Evolutionary conservation across 257 asterid genomes (phyloP), one percentile per base, ranked within the genome.

Genomic region (Nyctanthes arbortristis): DNA sequence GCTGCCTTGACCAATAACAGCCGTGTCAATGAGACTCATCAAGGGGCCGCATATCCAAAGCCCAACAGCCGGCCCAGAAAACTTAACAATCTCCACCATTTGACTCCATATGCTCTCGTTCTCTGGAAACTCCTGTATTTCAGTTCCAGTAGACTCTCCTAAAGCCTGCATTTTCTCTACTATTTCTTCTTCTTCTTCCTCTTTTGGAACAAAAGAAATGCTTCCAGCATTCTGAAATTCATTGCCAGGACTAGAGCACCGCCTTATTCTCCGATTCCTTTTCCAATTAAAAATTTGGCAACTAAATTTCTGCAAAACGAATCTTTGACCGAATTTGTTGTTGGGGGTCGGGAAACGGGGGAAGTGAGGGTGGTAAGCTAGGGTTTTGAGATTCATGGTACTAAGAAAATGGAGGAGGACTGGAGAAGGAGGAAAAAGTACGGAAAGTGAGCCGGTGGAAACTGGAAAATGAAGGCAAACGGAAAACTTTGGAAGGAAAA

Each of bases 51-150:
- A 90, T 69, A 91, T 61, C 98, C 98, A 93, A 20, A 93, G 77
- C 61, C 98, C 98, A 3, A 82, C 96, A 0, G 98, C 97, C 1
- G 98, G 98, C 25, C 97, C 98, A 12, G 98, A 93, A 74, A 93
- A 93, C 81, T 89, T 93, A n/a, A 81, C 90, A 30, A 91, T 93
- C 65, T 93, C 98, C 65, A 81, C 69, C 79, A 90, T 79, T 79
- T 93, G 98, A 66, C 34, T 76, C 93, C 86, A 80, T 73, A 93
- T 65, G 63, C 85, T 80, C 63, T 84, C 97, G 49, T 78, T 77
- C 24, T 71, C 88, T 18, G 95, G 69, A 24, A 86, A 78, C n/a
- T 80, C 89, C 33, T 77, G 82, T 22, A 14, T 58, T 9, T 71
- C 57, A 22, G 72, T 63, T 25, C 33, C 80, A 49, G 77, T 35